Percentiles rank a stretch among this genome's conserved stretches.
Conservation (phyloP, 2,329 filamentous ascomycete genomes). For the Torrubiellomyces zombiae region DNA sequence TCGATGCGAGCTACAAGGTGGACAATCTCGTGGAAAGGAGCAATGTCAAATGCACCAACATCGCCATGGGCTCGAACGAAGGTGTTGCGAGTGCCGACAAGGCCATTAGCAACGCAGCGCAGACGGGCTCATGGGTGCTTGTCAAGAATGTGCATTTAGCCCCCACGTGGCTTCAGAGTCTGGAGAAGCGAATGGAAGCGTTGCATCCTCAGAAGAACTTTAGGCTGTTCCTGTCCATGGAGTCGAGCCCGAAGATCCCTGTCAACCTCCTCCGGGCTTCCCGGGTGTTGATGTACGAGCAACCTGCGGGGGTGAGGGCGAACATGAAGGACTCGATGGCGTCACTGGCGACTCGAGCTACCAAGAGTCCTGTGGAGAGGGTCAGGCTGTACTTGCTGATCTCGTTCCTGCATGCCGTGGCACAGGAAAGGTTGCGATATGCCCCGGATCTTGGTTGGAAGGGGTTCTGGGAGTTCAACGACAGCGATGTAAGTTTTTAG, state of each 20-base stretch:
- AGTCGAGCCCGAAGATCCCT: conserved; percentile 89
- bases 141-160: conserved; percentile 98
- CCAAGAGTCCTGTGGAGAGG: conserved; percentile 78
- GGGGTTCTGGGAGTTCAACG: conserved; percentile 99
- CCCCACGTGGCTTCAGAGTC: conserved; percentile 86
- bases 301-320: conserved; percentile 85
- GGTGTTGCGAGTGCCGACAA: conserved; percentile 85
- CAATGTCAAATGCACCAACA: conserved; percentile 76
- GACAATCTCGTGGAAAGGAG: conserved; percentile 81
- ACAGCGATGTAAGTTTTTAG: conserved; percentile 80
- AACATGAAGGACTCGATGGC: conserved; percentile 98
- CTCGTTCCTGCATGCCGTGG: conserved; percentile 87
- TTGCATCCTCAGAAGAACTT: conserved; percentile 90
- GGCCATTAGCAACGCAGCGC: conserved; percentile 81
- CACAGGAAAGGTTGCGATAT: conserved; percentile 88
- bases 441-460: conserved; percentile 93
- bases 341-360: conserved; percentile 57
- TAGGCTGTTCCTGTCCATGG: conserved; percentile 94
- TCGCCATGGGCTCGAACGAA: conserved; percentile 98
- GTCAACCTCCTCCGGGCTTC: conserved; percentile 90
- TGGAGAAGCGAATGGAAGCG: conserved; percentile 91
- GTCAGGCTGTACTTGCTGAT: conserved; percentile 78
- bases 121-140: conserved; percentile 86
- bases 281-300: conserved; percentile 92
- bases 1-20: conserved; percentile 98